A percentile compares a stretch with the other conserved stretches of the same genome.
These are phyloP conservation scores for Emmonsiellopsis sp. DNA, from an alignment of 2,329 filamentous ascomycete genomes.

Conservation along the genomic window DNA sequence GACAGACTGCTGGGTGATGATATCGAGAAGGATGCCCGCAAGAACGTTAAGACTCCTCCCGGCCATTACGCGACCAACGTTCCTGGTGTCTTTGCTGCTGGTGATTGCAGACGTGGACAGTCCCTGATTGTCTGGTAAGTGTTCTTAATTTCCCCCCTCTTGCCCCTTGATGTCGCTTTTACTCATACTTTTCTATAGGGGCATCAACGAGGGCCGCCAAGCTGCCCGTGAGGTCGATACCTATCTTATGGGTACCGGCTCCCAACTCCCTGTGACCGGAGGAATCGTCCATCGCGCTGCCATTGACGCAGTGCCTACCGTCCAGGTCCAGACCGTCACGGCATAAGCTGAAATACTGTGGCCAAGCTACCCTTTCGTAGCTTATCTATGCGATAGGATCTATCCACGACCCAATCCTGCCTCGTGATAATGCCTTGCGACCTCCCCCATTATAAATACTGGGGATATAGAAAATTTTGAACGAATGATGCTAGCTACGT, in stretches of 20 bases:
- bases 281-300: conserved; percentile 80
- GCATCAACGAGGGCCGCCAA: conserved; percentile 94
- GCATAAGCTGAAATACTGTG: conserved; percentile 16
- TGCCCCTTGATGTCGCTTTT: background rate
- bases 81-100: conserved; percentile 82
- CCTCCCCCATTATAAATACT: too few relatives aligned
- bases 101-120: conserved; percentile 90
- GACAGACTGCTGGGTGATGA: conserved; percentile 77
- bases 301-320: conserved; percentile 32
- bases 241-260: conserved; percentile 67
- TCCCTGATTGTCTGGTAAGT: conserved; percentile 90
- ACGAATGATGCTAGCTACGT: background rate
- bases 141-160: background rate
- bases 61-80: conserved; percentile 86
- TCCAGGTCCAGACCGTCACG: conserved; percentile 16
- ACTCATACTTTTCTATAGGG: conserved; percentile 42
- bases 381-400: background rate
- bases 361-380: background rate
- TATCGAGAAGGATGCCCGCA: conserved; percentile 82
- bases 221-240: conserved; percentile 85
- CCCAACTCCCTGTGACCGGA: conserved; percentile 77
- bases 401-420: too few relatives aligned
- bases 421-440: too few relatives aligned
- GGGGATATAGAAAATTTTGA: background rate
- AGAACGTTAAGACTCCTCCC: conserved; percentile 89